Evolutionary conservation across 2,329 filamentous ascomycete species (phyloP), one percentile per base, ranked within the genome.

Genomic region (Aspergillus hortae): DNA sequence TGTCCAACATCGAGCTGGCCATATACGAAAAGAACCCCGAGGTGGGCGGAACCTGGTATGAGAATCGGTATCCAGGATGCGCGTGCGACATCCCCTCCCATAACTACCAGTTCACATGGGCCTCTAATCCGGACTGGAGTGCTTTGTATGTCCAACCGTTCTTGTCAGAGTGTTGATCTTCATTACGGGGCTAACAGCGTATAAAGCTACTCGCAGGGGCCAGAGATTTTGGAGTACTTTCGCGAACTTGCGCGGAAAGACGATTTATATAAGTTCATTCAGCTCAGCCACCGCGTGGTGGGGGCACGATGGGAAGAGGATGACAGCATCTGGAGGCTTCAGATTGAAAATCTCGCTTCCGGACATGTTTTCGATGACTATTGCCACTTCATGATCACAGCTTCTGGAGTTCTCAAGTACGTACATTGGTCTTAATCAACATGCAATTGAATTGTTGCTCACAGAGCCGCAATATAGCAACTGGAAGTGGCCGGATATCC

Each of bases 401-500:
- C 32, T 6, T 46, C 27, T 19, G 51, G 47, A n/a, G 25, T 53
- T n/a, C 32, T 53, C 11, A 53, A 53, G 51, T 53, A 41, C 15
- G 50, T 35, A 3, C 6, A 2, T 7, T 32, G 12, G 15, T 12
- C 6, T 15, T 38, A 5, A 15, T 19, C 21, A 9, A 30, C 1
- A 9, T 30, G 27, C 27, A 30, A 10, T 9, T 30, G 27, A 6
- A 30, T 9, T 30, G 27, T 30, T 7, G 1, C 27, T 30, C 27
- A 30, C 27, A 30, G 7, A 17, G 35, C 3, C 2, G 15, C 35
- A n/a, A n/a, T 33, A 5, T 25, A 64, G 48, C 46, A 55, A 59
- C 3, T 60, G 64, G 63, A 66, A 67, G 52, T 73, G 69, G 71
- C 71, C 72, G 1, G 51, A 57, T 2, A 71, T 74, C 23, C 53